Base-by-base conservation (phyloP, 441 rosid species). In the Euphorbia schlechtendalii region DNA sequence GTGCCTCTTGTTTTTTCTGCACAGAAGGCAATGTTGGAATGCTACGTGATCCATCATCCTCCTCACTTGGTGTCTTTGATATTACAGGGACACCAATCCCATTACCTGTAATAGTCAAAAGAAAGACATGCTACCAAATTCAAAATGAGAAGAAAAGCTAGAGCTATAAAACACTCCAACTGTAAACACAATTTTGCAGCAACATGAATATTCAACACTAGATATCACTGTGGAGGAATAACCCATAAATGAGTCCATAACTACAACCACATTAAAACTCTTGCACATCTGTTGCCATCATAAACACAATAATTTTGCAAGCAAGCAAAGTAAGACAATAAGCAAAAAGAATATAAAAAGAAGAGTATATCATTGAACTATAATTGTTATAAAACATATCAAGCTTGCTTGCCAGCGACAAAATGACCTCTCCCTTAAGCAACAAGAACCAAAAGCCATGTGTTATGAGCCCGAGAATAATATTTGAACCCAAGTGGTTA, bases 1-100 rank as follows among this genome's bases (percentile, higher is more conserved):
- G 84, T 32, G 58, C 40, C 56, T 78, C 90, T 56, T 76, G 56
- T 59, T 80, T 84, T 75, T 61, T 76, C 69, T 73, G 73, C 55
- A 63, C 55, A 71, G 79, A 63, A 17, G 84, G 78, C 68, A 73
- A 63, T 21, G 77, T 73, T 45, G 76, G 71, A 53, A 55, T 56
- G 43, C 66, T 67, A 66, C 38, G 69, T 55, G 84, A 74, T 61
- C 78, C 77, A 51, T 68, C 78, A 71, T 81, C 82, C 74, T 74
- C 40, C 63, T 76, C 80, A 57, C 75, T 72, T 64, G 68, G 81
- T 28, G 64, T 70, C 65, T 73, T 72, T 69, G 85, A 65, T 15
- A 66, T 53, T 64, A 56, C 73, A 46, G 28, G 54, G 53, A 53
- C 64, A 63, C 77, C 65, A 46, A 21, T 54, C 48, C 54, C 66